Percentiles rank a stretch among this genome's conserved stretches.
Evolutionary conservation across 352 stramenopile species (phyloP).

Genomic region (Plasmopara muralis): DNA sequence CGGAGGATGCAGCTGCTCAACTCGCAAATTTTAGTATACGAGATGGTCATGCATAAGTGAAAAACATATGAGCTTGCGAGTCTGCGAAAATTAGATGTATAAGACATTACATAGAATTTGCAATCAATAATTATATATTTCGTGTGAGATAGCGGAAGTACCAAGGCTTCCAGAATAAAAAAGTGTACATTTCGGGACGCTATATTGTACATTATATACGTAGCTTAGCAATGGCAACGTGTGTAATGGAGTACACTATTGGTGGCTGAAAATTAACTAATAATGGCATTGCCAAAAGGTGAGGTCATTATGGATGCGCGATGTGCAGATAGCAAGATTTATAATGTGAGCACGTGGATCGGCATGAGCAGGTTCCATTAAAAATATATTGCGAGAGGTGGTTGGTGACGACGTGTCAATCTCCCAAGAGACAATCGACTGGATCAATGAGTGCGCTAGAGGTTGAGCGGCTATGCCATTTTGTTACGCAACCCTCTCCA

Average conservation of each 20-base stretch:
- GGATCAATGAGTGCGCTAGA: conserved; percentile 48
- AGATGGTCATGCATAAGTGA: too few species aligned
- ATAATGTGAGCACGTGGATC: conserved; percentile 1
- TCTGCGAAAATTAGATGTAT: too few species aligned
- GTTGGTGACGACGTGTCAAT: conserved; percentile 44
- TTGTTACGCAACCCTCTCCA: too few species aligned
- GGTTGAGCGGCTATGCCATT: conserved; percentile 17
- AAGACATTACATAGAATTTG: too few species aligned
- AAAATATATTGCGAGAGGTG: conserved; percentile 47
- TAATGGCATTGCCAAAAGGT: conserved; percentile 18
- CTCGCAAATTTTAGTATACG: too few species aligned
- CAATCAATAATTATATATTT: too few species aligned
- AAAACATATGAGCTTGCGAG: too few species aligned
- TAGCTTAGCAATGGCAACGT: background rate
- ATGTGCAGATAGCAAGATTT: background rate
- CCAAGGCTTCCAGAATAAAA: too few species aligned
- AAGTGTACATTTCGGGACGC: too few species aligned
- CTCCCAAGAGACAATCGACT: conserved; percentile 63
- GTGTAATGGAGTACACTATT: background rate
- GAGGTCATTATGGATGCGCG: background rate
- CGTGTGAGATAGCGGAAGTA: too few species aligned
- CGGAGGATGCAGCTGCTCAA: conserved; percentile 2
- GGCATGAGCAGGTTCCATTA: conserved; percentile 17
- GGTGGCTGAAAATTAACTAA: background rate
- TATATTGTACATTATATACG: too few species aligned